Evolutionary conservation across 202 grass and related monocot species (phyloP).

Genomic region (Schoenoplectus tabernaemontani): DNA sequence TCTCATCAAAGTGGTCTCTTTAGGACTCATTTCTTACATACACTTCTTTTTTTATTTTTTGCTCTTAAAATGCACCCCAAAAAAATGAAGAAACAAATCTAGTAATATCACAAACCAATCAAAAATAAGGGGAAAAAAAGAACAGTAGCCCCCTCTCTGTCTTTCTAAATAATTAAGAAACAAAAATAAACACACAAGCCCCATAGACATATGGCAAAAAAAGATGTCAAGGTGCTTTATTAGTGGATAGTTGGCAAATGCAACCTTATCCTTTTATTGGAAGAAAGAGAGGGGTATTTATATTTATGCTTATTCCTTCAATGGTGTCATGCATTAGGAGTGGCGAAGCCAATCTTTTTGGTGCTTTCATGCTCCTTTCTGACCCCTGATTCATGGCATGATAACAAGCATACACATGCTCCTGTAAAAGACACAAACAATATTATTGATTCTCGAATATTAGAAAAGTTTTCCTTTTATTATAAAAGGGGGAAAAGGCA

Average conservation of each 20-base stretch:
- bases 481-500: neutral
- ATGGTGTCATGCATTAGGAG: conserved; percentile 43
- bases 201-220: conserved; percentile 41
- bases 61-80: conserved; percentile 28
- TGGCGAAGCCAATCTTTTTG: conserved; percentile 15
- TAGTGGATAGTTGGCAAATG: conserved; percentile 32
- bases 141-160: neutral
- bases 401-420: conserved; percentile 71
- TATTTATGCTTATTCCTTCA: conserved; percentile 39
- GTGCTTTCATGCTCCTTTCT: conserved; percentile 3
- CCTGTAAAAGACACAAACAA: conserved; percentile 34
- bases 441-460: neutral
- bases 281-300: conserved; percentile 24
- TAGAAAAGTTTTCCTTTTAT: neutral
- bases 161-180: neutral
- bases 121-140: conserved; percentile 21
- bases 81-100: conserved; percentile 25
- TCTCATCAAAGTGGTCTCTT: neutral
- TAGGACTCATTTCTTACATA: neutral
- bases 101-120: conserved; percentile 24
- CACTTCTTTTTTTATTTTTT: conserved; percentile 27
- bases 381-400: conserved; percentile 44
- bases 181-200: conserved; percentile 37
- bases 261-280: conserved; percentile 45
- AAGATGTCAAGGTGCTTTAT: conserved; percentile 33